Base-by-base conservation (phyloP, 805 yeast genomes). In the Starmerella apis region DNA sequence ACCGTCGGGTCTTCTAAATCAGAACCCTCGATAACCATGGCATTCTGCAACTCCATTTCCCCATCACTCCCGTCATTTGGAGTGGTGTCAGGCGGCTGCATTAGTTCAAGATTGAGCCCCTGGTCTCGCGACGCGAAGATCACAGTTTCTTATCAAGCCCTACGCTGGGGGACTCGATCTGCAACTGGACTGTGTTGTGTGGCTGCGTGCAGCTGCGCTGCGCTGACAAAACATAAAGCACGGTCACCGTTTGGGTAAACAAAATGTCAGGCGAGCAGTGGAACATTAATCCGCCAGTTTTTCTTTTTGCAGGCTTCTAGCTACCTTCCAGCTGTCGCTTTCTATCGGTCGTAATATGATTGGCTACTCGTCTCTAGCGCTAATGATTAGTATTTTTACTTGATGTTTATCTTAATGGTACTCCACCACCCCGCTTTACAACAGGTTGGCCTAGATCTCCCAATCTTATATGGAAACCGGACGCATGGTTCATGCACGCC, bases 11-110 rank as follows among this genome's bases (percentile, higher is more conserved):
- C 58, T 4, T 53, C 61, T 18, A 58, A 24, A 13, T 50, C 57
- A 4, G 60, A 47, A 24, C 61, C 63, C 36, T 60, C 63, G 25
- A 60, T 56, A 14, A 60, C 59, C 48, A 57, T 60, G 13, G 62
- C 62, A 43, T 53, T 47, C 13, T 50, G 50, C 24, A 56, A 35
- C 27, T 55, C 60, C 11, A 33, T 43, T 6, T 48, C 59, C 19
- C 55, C 61, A 14, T 56, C 57, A 31, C 53, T 48, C 30, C 50
- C 48, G 8, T 53, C 58, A 13, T 25, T 37, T 7, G 42, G 39
- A 5, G 49, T 41, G 20, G 47, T 39, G 20, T 27, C 49, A 20
- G 44, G 47, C 38, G 41, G 45, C 38, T 39, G 47, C 52, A 51
- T 44, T 11, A 19, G 23, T 24, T 22, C 24, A 28, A 43, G 37